Evolutionary conservation across 352 stramenopile species (phyloP).

Genomic region (Phytophthora pisi): DNA sequence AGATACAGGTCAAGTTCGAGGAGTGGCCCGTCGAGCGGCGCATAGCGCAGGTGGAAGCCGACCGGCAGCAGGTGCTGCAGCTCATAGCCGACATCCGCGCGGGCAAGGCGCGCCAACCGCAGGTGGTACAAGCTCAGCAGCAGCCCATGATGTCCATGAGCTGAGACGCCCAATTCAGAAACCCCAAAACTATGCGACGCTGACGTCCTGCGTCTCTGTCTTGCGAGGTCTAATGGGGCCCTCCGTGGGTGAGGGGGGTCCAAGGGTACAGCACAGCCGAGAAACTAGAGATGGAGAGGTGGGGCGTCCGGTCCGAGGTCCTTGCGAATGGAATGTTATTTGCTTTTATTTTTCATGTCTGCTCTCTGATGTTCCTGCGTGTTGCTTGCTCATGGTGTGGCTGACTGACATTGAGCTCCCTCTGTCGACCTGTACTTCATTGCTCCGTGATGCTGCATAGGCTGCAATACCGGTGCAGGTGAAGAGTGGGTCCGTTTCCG

Average conservation of each 20-base stretch:
- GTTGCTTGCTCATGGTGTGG: neutral
- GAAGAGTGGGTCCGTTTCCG: constrained; percentile 4
- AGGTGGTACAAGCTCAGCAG: constrained; percentile 38
- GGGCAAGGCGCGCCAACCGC: constrained; percentile 51
- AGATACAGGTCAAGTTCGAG: constrained; percentile 55
- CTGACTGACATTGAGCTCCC: constrained; percentile 8
- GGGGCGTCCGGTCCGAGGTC: neutral
- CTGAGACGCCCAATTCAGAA: constrained; percentile 18
- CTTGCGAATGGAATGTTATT: constrained; percentile 43
- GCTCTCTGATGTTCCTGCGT: neutral
- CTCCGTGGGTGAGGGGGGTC: neutral
- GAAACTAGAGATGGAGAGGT: constrained; percentile 8
- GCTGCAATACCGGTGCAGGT: neutral
- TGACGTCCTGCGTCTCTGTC: neutral
- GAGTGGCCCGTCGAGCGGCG: constrained; percentile 82
- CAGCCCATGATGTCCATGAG: constrained; percentile 54
- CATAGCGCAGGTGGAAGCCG: constrained; percentile 80
- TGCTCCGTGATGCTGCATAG: too few species aligned
- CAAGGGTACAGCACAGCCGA: constrained; percentile 1
- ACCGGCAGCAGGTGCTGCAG: constrained; percentile 76
- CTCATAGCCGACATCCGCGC: constrained; percentile 80
- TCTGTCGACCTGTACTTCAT: neutral
- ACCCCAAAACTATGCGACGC: constrained; percentile 5
- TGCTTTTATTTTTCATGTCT: constrained; percentile 30
- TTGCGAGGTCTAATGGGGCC: neutral